phyloP scores from a whole-genome alignment of 2,329 filamentous ascomycete species.

The Orbilia ellipsospora region DNA sequence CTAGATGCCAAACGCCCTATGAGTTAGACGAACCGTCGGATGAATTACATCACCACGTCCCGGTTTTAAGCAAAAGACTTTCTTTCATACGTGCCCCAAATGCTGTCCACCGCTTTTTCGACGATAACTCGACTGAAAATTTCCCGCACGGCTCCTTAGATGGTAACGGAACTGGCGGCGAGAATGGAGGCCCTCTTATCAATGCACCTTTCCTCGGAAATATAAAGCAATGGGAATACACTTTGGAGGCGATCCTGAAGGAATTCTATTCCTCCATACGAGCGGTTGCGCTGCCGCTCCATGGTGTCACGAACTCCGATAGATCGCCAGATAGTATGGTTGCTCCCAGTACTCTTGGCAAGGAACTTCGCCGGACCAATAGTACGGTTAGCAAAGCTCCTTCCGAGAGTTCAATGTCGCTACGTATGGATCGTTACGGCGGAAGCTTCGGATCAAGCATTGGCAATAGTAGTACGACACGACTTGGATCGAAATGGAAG shows the following conservation, averaged over 20 bases:
- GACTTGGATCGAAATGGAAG: slow-evolving; percentile 75
- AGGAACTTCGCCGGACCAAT: slow-evolving; percentile 71
- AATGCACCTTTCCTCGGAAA: slow-evolving; percentile 79
- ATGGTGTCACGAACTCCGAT: slow-evolving; percentile 69
- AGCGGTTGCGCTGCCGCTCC: slow-evolving; percentile 84
- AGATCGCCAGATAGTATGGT: slow-evolving; percentile 36
- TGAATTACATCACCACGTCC: slow-evolving; percentile 62
- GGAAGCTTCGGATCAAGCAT: slow-evolving; percentile 55
- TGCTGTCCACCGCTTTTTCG: slow-evolving; percentile 57
- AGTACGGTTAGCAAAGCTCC: slow-evolving; percentile 93
- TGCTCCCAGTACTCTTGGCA: slow-evolving; percentile 34
- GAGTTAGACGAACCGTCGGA: slow-evolving; percentile 50
- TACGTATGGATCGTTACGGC: slow-evolving; percentile 59
- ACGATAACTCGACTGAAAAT: slow-evolving; percentile 53
- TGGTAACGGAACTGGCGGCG: slow-evolving; percentile 66
- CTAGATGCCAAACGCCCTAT: slow-evolving; percentile 57
- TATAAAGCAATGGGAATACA: slow-evolving; percentile 83
- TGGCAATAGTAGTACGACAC: slow-evolving; percentile 55
- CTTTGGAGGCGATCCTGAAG: slow-evolving; percentile 90
- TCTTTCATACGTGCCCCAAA: slow-evolving; percentile 59
- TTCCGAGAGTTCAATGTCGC: slow-evolving; percentile 70
- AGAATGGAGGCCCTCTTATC: slow-evolving; percentile 77
- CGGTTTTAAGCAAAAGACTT: slow-evolving; percentile 38
- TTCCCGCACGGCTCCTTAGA: slow-evolving; percentile 56
- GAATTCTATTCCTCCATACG: slow-evolving; percentile 91